phyloP scores from a whole-genome alignment of 140 eudicot species.

The Senecio squalidus region DNA sequence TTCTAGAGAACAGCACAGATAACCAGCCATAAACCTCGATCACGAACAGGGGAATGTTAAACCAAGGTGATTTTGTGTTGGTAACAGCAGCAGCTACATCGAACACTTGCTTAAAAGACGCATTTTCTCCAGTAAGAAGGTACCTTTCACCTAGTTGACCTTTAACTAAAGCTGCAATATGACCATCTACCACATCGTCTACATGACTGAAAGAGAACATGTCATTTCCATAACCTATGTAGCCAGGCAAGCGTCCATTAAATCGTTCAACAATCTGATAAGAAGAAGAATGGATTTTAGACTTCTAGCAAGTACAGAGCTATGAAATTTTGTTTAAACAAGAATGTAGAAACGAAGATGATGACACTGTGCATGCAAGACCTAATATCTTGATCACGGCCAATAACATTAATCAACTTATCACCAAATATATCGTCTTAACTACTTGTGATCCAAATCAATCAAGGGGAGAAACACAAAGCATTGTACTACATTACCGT shows the following conservation, averaged over 20 bases:
- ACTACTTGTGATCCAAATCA: neutral
- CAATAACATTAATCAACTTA: neutral
- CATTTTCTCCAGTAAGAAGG: slow-evolving; percentile 95
- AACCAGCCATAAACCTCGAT: slow-evolving; percentile 76
- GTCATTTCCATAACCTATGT: slow-evolving; percentile 65
- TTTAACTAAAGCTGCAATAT: slow-evolving; percentile 62
- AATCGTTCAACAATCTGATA: slow-evolving; percentile 82
- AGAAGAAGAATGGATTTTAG: neutral
- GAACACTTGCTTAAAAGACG: slow-evolving; percentile 72
- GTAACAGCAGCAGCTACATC: slow-evolving; percentile 70
- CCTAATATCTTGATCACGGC: neutral
- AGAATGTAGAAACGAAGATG: neutral
- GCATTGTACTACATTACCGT: neutral
- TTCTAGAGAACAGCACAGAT: slow-evolving; percentile 48
- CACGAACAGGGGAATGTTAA: slow-evolving; percentile 53
- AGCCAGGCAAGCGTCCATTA: slow-evolving; percentile 79
- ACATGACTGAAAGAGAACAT: slow-evolving; percentile 76
- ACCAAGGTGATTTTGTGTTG: slow-evolving; percentile 50
- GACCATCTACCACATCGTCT: slow-evolving; percentile 90
- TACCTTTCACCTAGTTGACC: slow-evolving; percentile 83
- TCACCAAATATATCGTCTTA: neutral
- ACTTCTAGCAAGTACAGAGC: neutral
- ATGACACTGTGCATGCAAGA: neutral
- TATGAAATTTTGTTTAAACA: neutral
- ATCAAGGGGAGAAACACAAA: neutral